Evolutionary conservation across 495 filamentous ascomycete genomes (phyloP).

Genomic region (Podospora sp.): DNA sequence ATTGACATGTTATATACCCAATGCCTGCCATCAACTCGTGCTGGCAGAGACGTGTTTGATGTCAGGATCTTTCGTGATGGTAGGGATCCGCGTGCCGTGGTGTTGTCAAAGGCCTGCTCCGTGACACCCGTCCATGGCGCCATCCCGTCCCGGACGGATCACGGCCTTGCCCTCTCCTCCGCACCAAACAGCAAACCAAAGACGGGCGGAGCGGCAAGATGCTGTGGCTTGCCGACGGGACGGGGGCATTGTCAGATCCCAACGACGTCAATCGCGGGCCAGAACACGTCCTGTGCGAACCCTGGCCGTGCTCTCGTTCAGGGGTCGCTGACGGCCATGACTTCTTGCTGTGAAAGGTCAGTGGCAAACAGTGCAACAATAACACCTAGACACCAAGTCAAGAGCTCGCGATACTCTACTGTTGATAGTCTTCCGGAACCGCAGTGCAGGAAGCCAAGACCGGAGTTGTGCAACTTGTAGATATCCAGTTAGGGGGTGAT

Average conservation of each 20-base stretch:
- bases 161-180: background rate
- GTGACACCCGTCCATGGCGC: background rate
- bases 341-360: background rate
- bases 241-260: background rate
- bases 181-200: background rate
- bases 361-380: background rate
- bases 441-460: background rate
- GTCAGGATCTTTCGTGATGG: background rate
- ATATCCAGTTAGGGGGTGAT: background rate
- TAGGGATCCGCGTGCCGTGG: background rate
- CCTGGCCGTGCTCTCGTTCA: background rate
- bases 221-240: background rate
- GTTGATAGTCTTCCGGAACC: background rate
- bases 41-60: background rate
- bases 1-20: background rate
- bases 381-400: background rate
- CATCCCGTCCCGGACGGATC: background rate
- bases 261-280: background rate
- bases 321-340: background rate
- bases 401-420: too few species aligned
- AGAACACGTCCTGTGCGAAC: background rate
- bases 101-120: background rate
- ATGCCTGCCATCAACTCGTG: background rate
- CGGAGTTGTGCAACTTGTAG: background rate
- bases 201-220: background rate